These are phyloP conservation scores for Fusarium hainanense DNA, from an alignment of 2,329 filamentous ascomycete species.

Conservation along the genomic window DNA sequence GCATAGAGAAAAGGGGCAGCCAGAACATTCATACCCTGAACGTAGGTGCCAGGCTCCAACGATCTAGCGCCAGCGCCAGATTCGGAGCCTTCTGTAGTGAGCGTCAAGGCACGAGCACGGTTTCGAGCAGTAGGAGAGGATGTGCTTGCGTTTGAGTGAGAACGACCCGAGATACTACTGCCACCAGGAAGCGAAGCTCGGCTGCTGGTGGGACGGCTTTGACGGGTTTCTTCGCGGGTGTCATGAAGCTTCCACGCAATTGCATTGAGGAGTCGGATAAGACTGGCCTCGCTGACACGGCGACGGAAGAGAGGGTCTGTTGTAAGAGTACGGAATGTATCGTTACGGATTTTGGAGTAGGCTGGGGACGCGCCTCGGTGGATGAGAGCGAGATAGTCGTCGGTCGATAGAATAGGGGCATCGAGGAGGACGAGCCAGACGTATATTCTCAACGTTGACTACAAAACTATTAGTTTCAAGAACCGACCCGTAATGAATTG, in stretches of 20 bases:
- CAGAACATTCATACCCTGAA: conserved; percentile 99
- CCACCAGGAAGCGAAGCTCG: conserved; percentile 50
- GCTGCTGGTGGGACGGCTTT: conserved; percentile 54
- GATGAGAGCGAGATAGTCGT: conserved; percentile 88
- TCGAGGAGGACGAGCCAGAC: conserved; percentile 95
- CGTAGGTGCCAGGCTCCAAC: conserved; percentile 83
- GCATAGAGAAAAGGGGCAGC: conserved; percentile 96
- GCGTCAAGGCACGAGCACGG: conserved; percentile 66
- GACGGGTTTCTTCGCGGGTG: conserved; percentile 65
- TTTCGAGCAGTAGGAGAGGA: conserved; percentile 60
- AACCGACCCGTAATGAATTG: not conserved
- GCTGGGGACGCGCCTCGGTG: conserved; percentile 93
- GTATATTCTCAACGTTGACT: conserved; percentile 95
- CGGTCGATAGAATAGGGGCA: conserved; percentile 83
- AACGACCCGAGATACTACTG: conserved; percentile 49
- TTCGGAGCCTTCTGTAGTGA: conserved; percentile 74
- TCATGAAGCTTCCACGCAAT: conserved; percentile 95
- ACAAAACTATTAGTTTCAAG: conserved; percentile 1
- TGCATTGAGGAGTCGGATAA: conserved; percentile 94
- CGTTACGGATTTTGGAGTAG: conserved; percentile 97
- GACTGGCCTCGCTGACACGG: conserved; percentile 92
- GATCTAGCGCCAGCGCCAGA: conserved; percentile 62
- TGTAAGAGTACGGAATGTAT: conserved; percentile 95
- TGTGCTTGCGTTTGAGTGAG: conserved; percentile 53
- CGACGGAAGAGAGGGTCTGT: conserved; percentile 97